phyloP scores from a whole-genome alignment of 768 basidiomycete species.

The Boletus rubescentipes region DNA sequence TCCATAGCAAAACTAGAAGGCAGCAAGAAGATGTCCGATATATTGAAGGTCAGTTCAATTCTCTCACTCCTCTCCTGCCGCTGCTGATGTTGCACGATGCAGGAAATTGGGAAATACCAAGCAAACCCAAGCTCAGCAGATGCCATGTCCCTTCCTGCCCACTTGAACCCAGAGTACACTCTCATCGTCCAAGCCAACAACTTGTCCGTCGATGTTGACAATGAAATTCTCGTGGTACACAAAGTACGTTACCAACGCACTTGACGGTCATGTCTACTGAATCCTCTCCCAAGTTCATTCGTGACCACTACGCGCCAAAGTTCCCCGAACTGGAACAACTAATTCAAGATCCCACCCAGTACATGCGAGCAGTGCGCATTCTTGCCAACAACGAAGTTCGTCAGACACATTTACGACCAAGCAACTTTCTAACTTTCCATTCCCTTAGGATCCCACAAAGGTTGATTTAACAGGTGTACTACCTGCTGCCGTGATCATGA shows the following conservation, averaged over 20 bases:
- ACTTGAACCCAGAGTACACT: slow-evolving; percentile 93
- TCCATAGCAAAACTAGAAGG: slow-evolving; percentile 88
- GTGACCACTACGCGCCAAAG: slow-evolving; percentile 92
- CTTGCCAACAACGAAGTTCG: slow-evolving; percentile 80
- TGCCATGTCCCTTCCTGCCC: slow-evolving; percentile 74
- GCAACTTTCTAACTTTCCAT: not conserved
- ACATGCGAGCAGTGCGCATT: slow-evolving; percentile 85
- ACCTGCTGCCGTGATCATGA: slow-evolving; percentile 90
- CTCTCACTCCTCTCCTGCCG: not conserved
- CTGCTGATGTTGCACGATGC: not conserved
- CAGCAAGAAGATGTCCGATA: slow-evolving; percentile 85
- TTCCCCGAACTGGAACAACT: slow-evolving; percentile 98
- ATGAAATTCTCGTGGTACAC: slow-evolving; percentile 95
- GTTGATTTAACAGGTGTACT: slow-evolving; percentile 77
- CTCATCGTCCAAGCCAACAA: slow-evolving; percentile 98
- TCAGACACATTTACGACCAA: not conserved
- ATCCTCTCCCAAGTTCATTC: slow-evolving; percentile 69
- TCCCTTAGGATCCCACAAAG: slow-evolving; percentile 77
- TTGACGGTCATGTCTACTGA: slow-evolving; percentile 9
- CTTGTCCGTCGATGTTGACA: slow-evolving; percentile 96
- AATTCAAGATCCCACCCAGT: slow-evolving; percentile 88
- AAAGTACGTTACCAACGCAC: slow-evolving; percentile 53
- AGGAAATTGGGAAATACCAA: slow-evolving; percentile 92
- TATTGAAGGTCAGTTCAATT: slow-evolving; percentile 59
- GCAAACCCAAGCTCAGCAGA: slow-evolving; percentile 76